These are phyloP conservation scores for Cyberlindnera bimundalis DNA, from an alignment of 805 yeast species.

Conservation along the genomic window DNA sequence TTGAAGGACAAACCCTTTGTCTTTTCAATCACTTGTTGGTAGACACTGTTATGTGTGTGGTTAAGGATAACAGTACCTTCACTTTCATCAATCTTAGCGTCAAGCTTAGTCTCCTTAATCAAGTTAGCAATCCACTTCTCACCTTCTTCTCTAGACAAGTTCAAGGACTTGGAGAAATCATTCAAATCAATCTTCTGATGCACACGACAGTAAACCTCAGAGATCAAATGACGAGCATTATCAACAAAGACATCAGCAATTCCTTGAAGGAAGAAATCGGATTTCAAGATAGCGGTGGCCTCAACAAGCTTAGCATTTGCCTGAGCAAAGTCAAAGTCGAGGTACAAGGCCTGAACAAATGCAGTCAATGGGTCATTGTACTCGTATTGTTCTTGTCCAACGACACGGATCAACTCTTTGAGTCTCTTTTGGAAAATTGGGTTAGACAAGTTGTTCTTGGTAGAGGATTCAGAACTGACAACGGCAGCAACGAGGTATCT, in stretches of 20 bases:
- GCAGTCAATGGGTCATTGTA: slow-evolving; percentile 61
- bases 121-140: slow-evolving; percentile 50
- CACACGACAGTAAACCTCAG: slow-evolving; percentile 53
- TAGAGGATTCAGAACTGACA: slow-evolving; percentile 33
- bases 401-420: slow-evolving; percentile 54
- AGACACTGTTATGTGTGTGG: slow-evolving; percentile 50
- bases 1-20: slow-evolving; percentile 63
- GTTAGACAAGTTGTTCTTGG: slow-evolving; percentile 27
- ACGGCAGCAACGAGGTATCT: slow-evolving; percentile 66
- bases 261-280: slow-evolving; percentile 54
- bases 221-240: slow-evolving; percentile 46
- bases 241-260: slow-evolving; percentile 40
- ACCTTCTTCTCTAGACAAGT: slow-evolving; percentile 43
- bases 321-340: slow-evolving; percentile 55
- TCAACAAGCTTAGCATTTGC: slow-evolving; percentile 47
- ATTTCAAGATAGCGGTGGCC: slow-evolving; percentile 43
- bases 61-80: slow-evolving; percentile 51
- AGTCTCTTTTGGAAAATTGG: slow-evolving; percentile 47
- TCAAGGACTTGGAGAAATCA: slow-evolving; percentile 42
- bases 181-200: slow-evolving; percentile 47
- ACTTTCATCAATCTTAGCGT: slow-evolving; percentile 51
- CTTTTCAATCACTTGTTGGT: slow-evolving; percentile 67
- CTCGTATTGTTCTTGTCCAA: slow-evolving; percentile 61
- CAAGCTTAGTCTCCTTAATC: slow-evolving; percentile 47
- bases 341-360: slow-evolving; percentile 51